phyloP scores from a whole-genome alignment of 1,284 basidiomycete species.

The Rhodotorula mucilaginosa region DNA sequence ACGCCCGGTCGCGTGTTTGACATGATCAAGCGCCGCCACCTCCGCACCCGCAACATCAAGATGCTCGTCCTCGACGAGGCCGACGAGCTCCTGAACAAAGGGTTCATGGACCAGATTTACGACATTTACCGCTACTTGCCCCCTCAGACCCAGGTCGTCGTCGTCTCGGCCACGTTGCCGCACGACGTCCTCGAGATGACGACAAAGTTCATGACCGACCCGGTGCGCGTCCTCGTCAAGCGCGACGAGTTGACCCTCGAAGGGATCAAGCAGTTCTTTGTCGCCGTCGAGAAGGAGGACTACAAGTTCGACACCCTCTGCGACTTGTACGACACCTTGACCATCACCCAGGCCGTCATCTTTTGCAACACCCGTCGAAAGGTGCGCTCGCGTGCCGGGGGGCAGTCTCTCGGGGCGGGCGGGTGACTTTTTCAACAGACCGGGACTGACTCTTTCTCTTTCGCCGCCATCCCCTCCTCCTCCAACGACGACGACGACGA shows the following conservation, averaged over 20 bases:
- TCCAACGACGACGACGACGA: not conserved
- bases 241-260: conserved; percentile 99
- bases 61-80: conserved; percentile 99
- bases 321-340: conserved; percentile 93
- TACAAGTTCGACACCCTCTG: conserved; percentile 99
- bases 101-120: conserved; percentile 99
- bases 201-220: conserved; percentile 99
- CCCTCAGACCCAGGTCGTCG: conserved; percentile 86
- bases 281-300: conserved; percentile 99
- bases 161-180: conserved; percentile 91
- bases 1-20: conserved; percentile 99
- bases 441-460: not conserved
- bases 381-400: conserved; percentile 51
- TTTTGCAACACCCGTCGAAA: conserved; percentile 99
- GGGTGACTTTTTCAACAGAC: no score
- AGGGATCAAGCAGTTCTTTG: conserved; percentile 99
- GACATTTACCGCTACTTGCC: conserved; percentile 98
- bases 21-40: conserved; percentile 93
- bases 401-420: no score
- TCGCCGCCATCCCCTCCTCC: not conserved
- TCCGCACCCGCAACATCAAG: conserved; percentile 97
- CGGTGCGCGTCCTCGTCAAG: conserved; percentile 97
- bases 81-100: conserved; percentile 95
- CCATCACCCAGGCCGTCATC: conserved; percentile 99
- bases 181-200: conserved; percentile 99